A percentile compares a stretch with the other conserved stretches of the same genome.
Evolutionary conservation across 192 early-diverging fungal genomes (phyloP).

Genomic region (Gryganskiella cystojenkinii): DNA sequence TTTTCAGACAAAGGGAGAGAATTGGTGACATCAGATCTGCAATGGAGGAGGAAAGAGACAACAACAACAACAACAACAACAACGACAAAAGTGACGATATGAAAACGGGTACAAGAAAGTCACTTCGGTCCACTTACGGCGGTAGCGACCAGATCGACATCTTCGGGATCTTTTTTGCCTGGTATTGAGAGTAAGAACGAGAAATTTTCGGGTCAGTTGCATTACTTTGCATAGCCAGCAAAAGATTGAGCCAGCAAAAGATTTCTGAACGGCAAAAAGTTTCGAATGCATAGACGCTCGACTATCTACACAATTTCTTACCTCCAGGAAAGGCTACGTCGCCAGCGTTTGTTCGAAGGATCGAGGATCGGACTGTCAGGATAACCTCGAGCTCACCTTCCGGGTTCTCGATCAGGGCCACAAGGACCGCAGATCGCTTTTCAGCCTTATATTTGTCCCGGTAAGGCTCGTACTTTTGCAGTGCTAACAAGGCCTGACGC

Average conservation of each 20-base stretch:
- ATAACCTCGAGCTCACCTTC: conserved; percentile 47
- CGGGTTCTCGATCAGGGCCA: conserved; percentile 20
- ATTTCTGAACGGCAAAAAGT: no score
- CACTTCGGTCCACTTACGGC: conserved; percentile 22
- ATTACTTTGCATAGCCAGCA: no score
- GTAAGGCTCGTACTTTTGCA: background rate
- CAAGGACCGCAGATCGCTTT: conserved; percentile 30
- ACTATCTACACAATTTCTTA: background rate
- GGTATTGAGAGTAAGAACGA: no score
- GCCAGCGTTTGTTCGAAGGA: conserved; percentile 31
- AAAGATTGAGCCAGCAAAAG: no score
- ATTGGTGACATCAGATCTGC: background rate
- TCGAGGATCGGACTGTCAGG: conserved; percentile 28
- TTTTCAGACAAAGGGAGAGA: background rate
- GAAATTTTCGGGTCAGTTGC: background rate
- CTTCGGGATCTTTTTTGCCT: conserved; percentile 43
- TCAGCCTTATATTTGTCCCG: conserved; percentile 6
- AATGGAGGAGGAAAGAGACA: background rate
- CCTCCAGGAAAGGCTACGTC: conserved; percentile 45
- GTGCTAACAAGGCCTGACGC: conserved; percentile 5
- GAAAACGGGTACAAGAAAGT: background rate
- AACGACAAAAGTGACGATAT: background rate
- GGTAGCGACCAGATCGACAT: conserved; percentile 33
- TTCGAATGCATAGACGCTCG: background rate
- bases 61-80: background rate